Percentiles rank a stretch among this genome's conserved stretches.
These are phyloP conservation scores for Quercus rubra DNA, from an alignment of 306 rosid genomes.

Conservation along the genomic window DNA sequence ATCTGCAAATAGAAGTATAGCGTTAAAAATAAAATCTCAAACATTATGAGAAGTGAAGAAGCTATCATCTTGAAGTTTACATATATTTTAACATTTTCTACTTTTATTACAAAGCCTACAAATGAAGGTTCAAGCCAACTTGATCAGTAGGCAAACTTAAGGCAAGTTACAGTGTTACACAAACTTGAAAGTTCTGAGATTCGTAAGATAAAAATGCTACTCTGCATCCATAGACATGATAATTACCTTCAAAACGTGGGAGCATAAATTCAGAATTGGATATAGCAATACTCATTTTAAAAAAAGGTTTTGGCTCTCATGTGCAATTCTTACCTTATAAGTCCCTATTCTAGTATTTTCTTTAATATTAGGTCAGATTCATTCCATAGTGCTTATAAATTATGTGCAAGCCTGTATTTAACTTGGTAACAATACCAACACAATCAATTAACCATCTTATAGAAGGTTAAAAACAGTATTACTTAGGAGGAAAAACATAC, in stretches of 20 bases:
- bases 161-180: neutral
- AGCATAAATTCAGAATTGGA: neutral
- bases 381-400: neutral
- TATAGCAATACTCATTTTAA: neutral
- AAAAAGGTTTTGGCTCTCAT: neutral
- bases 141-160: neutral
- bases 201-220: neutral
- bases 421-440: neutral
- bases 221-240: neutral
- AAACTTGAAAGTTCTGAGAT: neutral
- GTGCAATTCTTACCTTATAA: neutral
- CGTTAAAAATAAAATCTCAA: slow-evolving; percentile 13
- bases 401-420: neutral
- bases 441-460: neutral
- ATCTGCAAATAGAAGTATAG: slow-evolving; percentile 47
- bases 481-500: slow-evolving; percentile 39
- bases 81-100: neutral
- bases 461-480: neutral
- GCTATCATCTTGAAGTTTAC: neutral
- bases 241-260: neutral
- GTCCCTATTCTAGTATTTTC: neutral
- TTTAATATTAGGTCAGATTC: neutral
- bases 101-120: neutral
- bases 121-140: neutral
- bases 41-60: neutral